Percentiles rank a stretch among this genome's conserved stretches.
phyloP scores from a whole-genome alignment of 2,329 filamentous ascomycete species.

The Rhynchosporium secalis region DNA sequence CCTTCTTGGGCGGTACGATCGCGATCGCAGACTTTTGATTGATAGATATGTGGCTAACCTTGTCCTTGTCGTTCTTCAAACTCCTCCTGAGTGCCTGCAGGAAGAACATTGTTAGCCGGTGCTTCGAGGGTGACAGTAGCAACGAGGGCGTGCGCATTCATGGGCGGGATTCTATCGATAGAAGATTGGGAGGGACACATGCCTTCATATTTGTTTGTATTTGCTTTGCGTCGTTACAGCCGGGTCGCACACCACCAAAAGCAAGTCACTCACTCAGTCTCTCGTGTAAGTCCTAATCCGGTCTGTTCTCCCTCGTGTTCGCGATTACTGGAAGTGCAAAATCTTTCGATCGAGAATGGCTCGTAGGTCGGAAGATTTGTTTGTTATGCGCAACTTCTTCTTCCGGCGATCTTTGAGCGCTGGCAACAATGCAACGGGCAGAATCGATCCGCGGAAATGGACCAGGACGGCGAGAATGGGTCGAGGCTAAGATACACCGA shows the following conservation, averaged over 20 bases:
- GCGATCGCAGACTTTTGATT: slow-evolving; percentile 69
- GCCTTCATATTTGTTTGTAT: slow-evolving; percentile 37
- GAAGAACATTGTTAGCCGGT: slow-evolving; percentile 32
- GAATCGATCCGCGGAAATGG: not conserved
- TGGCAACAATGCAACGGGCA: not conserved
- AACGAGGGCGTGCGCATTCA: not conserved
- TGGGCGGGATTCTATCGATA: slow-evolving; percentile 4
- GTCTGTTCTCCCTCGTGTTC: slow-evolving; percentile 15
- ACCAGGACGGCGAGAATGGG: not conserved
- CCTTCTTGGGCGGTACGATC: slow-evolving; percentile 73
- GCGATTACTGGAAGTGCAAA: slow-evolving; percentile 7
- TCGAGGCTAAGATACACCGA: not conserved
- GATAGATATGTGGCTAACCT: slow-evolving; percentile 63
- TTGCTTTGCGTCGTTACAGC: slow-evolving; percentile 26
- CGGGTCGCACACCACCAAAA: slow-evolving; percentile 26
- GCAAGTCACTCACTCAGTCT: slow-evolving; percentile 7
- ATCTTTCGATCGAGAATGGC: slow-evolving; percentile 5
- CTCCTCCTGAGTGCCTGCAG: slow-evolving; percentile 63
- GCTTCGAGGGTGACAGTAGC: slow-evolving; percentile 2
- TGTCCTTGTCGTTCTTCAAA: slow-evolving; percentile 70
- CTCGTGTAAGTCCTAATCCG: slow-evolving; percentile 12
- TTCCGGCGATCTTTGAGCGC: slow-evolving; percentile 15
- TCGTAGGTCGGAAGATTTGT: slow-evolving; percentile 22
- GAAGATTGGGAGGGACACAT: slow-evolving; percentile 5
- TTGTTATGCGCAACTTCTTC: slow-evolving; percentile 24